These are phyloP conservation scores for Sisymbrium irio DNA, from an alignment of 345 rosid species.

Conservation along the genomic window DNA sequence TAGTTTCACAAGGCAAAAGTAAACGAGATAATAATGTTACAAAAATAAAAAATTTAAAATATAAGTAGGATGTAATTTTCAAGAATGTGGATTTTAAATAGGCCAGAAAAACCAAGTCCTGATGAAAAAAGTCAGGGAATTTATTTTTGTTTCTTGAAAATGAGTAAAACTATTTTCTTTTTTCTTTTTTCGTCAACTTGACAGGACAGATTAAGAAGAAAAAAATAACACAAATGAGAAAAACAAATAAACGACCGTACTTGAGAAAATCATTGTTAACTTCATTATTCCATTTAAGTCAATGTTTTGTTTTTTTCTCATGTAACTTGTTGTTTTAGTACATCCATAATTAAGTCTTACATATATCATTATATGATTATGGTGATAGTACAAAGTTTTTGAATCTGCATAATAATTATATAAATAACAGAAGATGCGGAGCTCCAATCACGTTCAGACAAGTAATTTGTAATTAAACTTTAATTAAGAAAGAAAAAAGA, in stretches of 20 bases:
- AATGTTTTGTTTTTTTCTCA: constrained; percentile 1
- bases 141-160: not conserved
- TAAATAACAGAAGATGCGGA: not conserved
- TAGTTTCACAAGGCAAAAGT: not conserved
- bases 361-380: not conserved
- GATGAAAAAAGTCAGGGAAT: not conserved
- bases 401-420: not conserved
- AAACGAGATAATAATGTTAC: not conserved
- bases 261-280: not conserved
- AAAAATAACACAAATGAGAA: not conserved
- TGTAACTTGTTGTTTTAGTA: not conserved
- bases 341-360: not conserved
- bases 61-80: not conserved
- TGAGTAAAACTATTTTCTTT: not conserved
- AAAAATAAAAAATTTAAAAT: not conserved
- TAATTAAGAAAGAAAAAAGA: not conserved
- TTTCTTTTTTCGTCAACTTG: not conserved
- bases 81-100: not conserved
- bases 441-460: constrained; percentile 23
- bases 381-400: not conserved
- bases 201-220: not conserved
- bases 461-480: not conserved
- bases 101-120: constrained; percentile 3
- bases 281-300: constrained; percentile 6
- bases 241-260: not conserved